These are phyloP conservation scores for Datura wrightii DNA, from an alignment of 257 asterid species.

Conservation along the genomic window DNA sequence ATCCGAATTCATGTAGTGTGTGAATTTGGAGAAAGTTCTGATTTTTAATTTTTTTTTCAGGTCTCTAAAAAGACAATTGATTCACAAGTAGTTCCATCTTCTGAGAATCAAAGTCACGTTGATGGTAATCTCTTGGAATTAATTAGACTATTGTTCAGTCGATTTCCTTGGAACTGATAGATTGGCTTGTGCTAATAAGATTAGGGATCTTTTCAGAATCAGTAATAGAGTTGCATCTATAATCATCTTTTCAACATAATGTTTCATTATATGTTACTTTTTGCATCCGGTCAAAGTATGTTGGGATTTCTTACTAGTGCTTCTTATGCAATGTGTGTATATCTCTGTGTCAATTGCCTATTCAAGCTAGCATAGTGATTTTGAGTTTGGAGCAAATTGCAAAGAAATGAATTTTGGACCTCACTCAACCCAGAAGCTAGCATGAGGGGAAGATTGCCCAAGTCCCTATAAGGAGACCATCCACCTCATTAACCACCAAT, in stretches of 20 bases:
- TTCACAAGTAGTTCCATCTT: constrained; percentile 37
- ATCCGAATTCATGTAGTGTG: not conserved
- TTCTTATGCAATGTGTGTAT: not conserved
- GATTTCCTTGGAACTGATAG: not conserved
- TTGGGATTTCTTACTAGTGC: constrained; percentile 4
- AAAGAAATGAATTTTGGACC: too few relatives aligned
- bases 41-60: constrained; percentile 29
- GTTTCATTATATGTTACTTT: not conserved
- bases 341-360: not conserved
- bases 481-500: too few relatives aligned
- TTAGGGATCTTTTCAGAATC: not conserved
- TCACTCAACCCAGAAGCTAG: too few relatives aligned
- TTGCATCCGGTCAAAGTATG: not conserved
- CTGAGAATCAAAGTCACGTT: constrained; percentile 42
- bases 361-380: not conserved
- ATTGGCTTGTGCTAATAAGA: constrained; percentile 1
- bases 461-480: too few relatives aligned
- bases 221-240: not conserved
- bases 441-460: too few relatives aligned
- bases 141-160: not conserved
- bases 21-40: constrained; percentile 13
- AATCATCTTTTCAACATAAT: not conserved
- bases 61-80: constrained; percentile 45
- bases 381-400: not conserved
- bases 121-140: not conserved